phyloP scores from a whole-genome alignment of 192 early-diverging fungal species.

The Rhizophlyctis rosea region DNA sequence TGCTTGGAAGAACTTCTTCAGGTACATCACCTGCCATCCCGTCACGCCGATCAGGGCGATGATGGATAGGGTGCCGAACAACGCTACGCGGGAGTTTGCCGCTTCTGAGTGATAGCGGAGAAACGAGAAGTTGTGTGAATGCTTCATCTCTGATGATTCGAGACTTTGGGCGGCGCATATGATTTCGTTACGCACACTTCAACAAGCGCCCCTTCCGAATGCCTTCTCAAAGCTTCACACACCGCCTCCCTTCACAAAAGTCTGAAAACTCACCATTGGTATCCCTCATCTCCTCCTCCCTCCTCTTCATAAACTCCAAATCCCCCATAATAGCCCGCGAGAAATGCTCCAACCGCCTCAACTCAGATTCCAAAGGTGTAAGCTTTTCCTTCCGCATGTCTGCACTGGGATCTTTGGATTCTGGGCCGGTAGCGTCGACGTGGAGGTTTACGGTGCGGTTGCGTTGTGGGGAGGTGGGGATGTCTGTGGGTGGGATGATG shows the following conservation, averaged over 20 bases:
- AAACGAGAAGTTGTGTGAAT: no score
- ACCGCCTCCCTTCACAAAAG: background rate
- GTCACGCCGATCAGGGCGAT: constrained; percentile 66
- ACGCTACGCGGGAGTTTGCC: constrained; percentile 84
- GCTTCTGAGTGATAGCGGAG: constrained; percentile 68
- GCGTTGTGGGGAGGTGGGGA: constrained; percentile 37
- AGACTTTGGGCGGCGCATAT: no score
- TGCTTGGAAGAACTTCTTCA: constrained; percentile 82
- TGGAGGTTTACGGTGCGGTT: constrained; percentile 69
- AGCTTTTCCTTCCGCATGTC: constrained; percentile 75
- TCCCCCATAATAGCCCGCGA: constrained; percentile 77
- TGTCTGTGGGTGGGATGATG: no score
- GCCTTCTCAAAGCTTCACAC: background rate
- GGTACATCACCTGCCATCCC: constrained; percentile 79
- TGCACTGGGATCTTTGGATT: constrained; percentile 72
- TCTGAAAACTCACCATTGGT: constrained; percentile 52
- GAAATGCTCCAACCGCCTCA: constrained; percentile 73
- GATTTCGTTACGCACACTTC: constrained; percentile 6
- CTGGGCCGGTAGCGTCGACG: constrained; percentile 81
- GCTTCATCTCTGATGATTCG: no score
- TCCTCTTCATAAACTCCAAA: constrained; percentile 77
- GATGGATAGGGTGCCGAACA: constrained; percentile 75
- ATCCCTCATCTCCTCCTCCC: constrained; percentile 82
- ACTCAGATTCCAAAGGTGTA: constrained; percentile 84
- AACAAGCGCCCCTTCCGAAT: background rate